A percentile compares a stretch with the other conserved stretches of the same genome.
These are phyloP conservation scores for Trichosporon ovoides DNA, from an alignment of 1,284 basidiomycete species.

Conservation along the genomic window DNA sequence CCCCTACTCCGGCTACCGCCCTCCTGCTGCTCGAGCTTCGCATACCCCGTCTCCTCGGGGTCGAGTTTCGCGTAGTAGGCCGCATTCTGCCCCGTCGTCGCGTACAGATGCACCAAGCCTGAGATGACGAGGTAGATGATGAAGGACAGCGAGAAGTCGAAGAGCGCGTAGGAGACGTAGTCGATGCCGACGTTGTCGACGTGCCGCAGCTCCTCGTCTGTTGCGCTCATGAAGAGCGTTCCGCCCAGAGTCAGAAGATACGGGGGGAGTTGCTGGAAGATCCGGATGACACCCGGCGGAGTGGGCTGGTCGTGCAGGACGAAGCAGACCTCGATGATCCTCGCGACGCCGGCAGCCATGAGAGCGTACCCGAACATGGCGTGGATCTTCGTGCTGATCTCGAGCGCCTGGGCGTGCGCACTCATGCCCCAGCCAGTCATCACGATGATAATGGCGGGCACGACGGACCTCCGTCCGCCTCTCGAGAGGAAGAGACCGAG, in stretches of 20 bases:
- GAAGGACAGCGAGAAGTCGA: constrained; percentile 66
- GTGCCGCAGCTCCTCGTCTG: constrained; percentile 75
- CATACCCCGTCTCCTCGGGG: constrained; percentile 27
- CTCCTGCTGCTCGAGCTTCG: constrained; percentile 21
- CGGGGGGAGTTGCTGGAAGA: constrained; percentile 78
- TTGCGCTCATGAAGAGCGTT: constrained; percentile 77
- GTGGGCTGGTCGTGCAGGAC: constrained; percentile 51
- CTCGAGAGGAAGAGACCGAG: constrained; percentile 83
- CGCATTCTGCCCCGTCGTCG: constrained; percentile 60
- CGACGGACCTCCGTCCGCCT: constrained; percentile 74
- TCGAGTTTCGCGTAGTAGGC: neutral
- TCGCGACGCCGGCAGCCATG: constrained; percentile 74
- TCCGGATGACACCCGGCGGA: constrained; percentile 46
- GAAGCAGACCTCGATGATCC: constrained; percentile 84
- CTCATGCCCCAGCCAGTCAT: constrained; percentile 95
- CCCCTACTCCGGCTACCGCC: too few species aligned
- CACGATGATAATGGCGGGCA: constrained; percentile 77
- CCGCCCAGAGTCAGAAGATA: constrained; percentile 65
- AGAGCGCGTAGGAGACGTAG: constrained; percentile 67
- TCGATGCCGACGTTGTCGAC: constrained; percentile 70
- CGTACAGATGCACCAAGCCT: constrained; percentile 58
- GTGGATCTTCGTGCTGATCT: constrained; percentile 82
- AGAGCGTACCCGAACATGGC: constrained; percentile 76
- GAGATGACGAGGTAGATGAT: constrained; percentile 66
- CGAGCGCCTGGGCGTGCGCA: constrained; percentile 76